Evolutionary conservation across 257 asterid genomes (phyloP).

Genomic region (Prunella vulgaris): DNA sequence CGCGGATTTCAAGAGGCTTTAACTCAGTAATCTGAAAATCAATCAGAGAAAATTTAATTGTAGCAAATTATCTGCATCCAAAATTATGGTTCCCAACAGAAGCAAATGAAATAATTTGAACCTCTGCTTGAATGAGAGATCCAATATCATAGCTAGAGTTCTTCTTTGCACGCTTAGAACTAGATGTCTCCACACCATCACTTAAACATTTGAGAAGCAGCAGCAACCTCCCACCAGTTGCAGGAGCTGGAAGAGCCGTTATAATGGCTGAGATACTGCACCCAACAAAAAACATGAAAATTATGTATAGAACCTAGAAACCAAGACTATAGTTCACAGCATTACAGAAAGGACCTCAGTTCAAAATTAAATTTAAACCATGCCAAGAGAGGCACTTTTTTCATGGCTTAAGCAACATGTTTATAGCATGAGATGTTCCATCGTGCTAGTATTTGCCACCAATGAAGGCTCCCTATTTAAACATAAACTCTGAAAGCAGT

Average conservation of each 20-base stretch:
- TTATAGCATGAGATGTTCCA: not conserved
- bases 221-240: conserved; percentile 72
- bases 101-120: conserved; percentile 23
- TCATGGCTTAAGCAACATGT: not conserved
- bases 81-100: conserved; percentile 1
- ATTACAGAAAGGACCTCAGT: not conserved
- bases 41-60: conserved; percentile 11
- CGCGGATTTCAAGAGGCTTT: conserved; percentile 78
- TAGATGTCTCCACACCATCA: conserved; percentile 54
- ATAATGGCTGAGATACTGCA: conserved; percentile 73
- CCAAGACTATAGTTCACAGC: not conserved
- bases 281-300: conserved; percentile 6
- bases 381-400: not conserved
- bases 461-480: not conserved
- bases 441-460: not conserved
- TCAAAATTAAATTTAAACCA: not conserved
- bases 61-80: conserved; percentile 7
- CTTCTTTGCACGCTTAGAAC: conserved; percentile 73
- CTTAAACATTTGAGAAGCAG: conserved; percentile 58
- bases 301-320: not conserved
- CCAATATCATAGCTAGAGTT: conserved; percentile 62
- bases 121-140: conserved; percentile 85
- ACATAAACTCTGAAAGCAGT: not conserved
- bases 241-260: conserved; percentile 67
- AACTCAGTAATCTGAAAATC: conserved; percentile 75